Evolutionary conservation across 495 filamentous ascomycete species (phyloP).

Genomic region (Talaromyces ruber): DNA sequence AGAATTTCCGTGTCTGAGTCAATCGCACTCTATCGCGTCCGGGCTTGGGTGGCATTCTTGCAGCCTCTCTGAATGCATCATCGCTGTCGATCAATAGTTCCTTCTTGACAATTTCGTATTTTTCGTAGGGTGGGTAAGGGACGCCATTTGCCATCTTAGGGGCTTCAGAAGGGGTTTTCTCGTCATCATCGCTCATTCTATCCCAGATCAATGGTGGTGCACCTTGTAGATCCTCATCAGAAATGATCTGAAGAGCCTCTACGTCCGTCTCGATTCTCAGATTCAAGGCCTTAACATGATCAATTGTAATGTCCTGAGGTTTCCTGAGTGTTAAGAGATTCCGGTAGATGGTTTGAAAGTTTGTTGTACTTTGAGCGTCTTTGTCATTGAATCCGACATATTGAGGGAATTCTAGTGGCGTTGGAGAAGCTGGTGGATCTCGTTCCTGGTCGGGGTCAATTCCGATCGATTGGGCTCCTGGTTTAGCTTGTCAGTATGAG

Average conservation of each 20-base stretch:
- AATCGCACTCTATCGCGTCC: conserved; percentile 37
- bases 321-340: conserved; percentile 42
- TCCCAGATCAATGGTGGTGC: conserved; percentile 41
- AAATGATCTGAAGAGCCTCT: conserved; percentile 36
- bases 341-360: conserved; percentile 25
- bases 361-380: conserved; percentile 16
- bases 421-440: conserved; percentile 34
- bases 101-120: conserved; percentile 35
- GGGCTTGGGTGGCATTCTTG: conserved; percentile 29
- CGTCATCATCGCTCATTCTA: conserved; percentile 4
- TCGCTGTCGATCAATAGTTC: conserved; percentile 51
- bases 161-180: conserved; percentile 11
- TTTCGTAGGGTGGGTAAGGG: conserved; percentile 35
- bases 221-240: conserved; percentile 23
- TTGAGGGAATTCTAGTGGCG: conserved; percentile 40
- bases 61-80: conserved; percentile 44
- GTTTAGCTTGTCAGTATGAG: neutral
- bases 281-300: conserved; percentile 46
- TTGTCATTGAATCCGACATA: conserved; percentile 25
- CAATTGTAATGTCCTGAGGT: conserved; percentile 40
- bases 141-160: conserved; percentile 39
- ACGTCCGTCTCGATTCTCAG: conserved; percentile 35
- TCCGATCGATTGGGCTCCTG: conserved; percentile 26
- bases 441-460: conserved; percentile 35
- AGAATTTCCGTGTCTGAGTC: conserved; percentile 53